A percentile compares a stretch with the other conserved stretches of the same genome.
phyloP scores from a whole-genome alignment of 2,329 filamentous ascomycete species.

The Lasiodiplodia sp. region DNA sequence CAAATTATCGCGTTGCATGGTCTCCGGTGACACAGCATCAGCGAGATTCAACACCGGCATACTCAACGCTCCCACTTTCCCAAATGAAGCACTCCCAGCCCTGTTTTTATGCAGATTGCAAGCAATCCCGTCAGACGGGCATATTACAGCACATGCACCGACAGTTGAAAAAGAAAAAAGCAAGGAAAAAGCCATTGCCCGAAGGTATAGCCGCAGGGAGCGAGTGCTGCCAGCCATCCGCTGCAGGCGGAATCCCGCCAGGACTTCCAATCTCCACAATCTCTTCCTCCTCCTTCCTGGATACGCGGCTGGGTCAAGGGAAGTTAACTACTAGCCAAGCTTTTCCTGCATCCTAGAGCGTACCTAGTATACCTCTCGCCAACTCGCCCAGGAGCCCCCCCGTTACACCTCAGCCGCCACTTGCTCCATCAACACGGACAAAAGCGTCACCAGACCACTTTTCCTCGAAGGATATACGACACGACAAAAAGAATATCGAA shows the following conservation, averaged over 20 bases:
- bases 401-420: neutral
- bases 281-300: neutral
- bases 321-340: neutral
- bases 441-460: neutral
- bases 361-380: neutral
- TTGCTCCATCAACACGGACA: neutral
- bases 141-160: neutral
- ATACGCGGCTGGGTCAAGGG: neutral
- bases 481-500: neutral
- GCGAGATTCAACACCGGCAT: neutral
- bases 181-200: neutral
- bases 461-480: neutral
- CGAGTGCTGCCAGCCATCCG: neutral
- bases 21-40: constrained; percentile 1
- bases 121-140: neutral
- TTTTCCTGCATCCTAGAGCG: neutral
- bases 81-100: neutral
- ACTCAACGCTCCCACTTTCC: constrained; percentile 2
- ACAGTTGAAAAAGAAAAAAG: neutral
- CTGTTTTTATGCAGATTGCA: constrained; percentile 3
- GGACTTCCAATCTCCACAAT: neutral
- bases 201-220: neutral
- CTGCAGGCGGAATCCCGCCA: neutral
- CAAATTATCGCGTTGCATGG: constrained; percentile 19
- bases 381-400: neutral